Percentiles rank a stretch among this genome's conserved stretches.
These are phyloP conservation scores for Macrolepiota fuliginosa DNA, from an alignment of 768 basidiomycete genomes.

Conservation along the genomic window DNA sequence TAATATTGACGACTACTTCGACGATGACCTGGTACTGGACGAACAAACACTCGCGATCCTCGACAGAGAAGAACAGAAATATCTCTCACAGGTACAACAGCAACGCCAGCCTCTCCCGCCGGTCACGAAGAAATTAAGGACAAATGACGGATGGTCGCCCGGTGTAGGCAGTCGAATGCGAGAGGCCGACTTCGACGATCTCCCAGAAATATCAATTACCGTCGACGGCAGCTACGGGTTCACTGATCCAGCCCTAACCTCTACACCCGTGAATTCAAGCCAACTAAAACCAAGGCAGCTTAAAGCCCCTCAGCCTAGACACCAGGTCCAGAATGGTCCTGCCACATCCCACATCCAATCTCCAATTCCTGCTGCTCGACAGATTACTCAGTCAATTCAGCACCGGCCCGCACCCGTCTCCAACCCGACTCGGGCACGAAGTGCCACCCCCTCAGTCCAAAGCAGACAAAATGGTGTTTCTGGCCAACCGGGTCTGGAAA, in stretches of 20 bases:
- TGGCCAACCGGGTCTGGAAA: slow-evolving; percentile 13
- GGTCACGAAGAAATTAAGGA: slow-evolving; percentile 54
- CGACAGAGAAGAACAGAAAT: slow-evolving; percentile 55
- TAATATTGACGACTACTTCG: slow-evolving; percentile 63
- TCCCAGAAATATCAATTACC: slow-evolving; percentile 57
- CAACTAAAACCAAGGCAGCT: neutral
- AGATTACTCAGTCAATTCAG: neutral
- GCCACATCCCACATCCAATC: neutral
- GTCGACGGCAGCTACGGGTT: slow-evolving; percentile 51
- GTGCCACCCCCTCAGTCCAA: neutral
- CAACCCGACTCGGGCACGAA: neutral
- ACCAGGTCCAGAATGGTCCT: neutral
- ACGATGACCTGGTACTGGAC: slow-evolving; percentile 64
- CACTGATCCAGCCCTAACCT: slow-evolving; percentile 12
- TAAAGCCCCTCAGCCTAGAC: neutral
- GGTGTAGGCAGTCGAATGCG: slow-evolving; percentile 22
- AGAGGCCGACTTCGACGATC: slow-evolving; percentile 40
- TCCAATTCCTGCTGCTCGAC: neutral
- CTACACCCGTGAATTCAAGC: slow-evolving; percentile 14
- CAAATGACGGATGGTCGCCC: slow-evolving; percentile 41
- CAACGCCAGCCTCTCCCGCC: slow-evolving; percentile 30
- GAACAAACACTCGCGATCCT: slow-evolving; percentile 59
- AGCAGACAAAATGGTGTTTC: neutral
- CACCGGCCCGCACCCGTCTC: neutral
- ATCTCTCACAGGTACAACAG: slow-evolving; percentile 18